Conservation (phyloP, 164 flowering plant species). For the Berberis vulgaris region DNA sequence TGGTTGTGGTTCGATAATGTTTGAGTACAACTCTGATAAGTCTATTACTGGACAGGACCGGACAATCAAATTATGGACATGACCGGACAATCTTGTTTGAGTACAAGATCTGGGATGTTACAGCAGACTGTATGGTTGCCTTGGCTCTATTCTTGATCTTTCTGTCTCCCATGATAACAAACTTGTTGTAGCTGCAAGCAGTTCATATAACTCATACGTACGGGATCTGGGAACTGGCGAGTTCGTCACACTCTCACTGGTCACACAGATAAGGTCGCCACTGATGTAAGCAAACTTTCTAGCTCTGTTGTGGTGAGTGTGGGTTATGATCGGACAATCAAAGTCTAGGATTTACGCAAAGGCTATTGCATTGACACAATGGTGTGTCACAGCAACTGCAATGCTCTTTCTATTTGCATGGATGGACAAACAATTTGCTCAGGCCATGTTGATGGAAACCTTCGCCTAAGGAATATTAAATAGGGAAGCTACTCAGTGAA, state of each 20-base stretch:
- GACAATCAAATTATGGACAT: constrained; percentile 78
- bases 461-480: constrained; percentile 80
- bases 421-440: constrained; percentile 90
- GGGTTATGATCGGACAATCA: constrained; percentile 91
- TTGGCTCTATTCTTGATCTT: constrained; percentile 89
- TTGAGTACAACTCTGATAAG: constrained; percentile 58
- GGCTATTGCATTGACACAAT: constrained; percentile 85
- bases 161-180: constrained; percentile 69
- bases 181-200: constrained; percentile 78
- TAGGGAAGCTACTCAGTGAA: constrained; percentile 70
- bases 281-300: constrained; percentile 71
- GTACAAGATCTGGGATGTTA: constrained; percentile 52
- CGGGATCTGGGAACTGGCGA: constrained; percentile 80
- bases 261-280: constrained; percentile 85
- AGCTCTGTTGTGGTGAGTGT: constrained; percentile 69
- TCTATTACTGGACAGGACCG: constrained; percentile 85
- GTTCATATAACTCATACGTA: constrained; percentile 74
- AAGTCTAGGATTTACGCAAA: constrained; percentile 81
- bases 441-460: constrained; percentile 91
- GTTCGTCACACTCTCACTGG: constrained; percentile 87
- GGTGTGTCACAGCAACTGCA: constrained; percentile 77
- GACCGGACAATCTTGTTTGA: constrained; percentile 73
- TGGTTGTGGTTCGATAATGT: constrained; percentile 74
- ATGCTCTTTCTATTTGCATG: constrained; percentile 68
- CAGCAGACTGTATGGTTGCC: constrained; percentile 47